Base-by-base conservation (phyloP, 2,329 filamentous ascomycete genomes). In the Paecilomyces niveus region DNA sequence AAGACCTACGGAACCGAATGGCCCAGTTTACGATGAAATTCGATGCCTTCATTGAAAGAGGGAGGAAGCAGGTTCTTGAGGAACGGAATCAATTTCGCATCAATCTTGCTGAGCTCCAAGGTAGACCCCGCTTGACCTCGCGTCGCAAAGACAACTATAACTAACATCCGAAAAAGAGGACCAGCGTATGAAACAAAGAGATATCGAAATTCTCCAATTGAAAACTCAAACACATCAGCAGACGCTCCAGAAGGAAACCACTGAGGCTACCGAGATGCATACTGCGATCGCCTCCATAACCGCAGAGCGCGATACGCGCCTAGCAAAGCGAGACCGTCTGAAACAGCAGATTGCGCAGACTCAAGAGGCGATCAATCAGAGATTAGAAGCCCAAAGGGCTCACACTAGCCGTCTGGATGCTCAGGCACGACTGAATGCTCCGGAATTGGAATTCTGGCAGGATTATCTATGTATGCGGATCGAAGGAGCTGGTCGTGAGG, bases 361-460 rank as follows among this genome's bases (percentile, higher is more conserved):
- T 5, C 77, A 79, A 55, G 75, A 76, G 59, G 71, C 76, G 22
- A 80, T 80, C 57, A 72, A 72, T 31, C 74, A 77, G 56, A 76
- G 73, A 60, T 45, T 78, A 35, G 74, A 77, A 55, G 76, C 78
- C 3, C 78, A 81, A 63, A 74, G 74, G 55, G 69, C 70, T 11
- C 77, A 81, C 71, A 86, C 89, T 54, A 83, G 85, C 62, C 86
- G 90, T 65, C 80, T 96, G 39, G 90, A 95, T 67, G 84, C 88
- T 1, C 93, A 97, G 76, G 85, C 89, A 57, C 85, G 91, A 33
- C 89, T 93, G 75, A 97, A 99, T 74, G 84, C 90, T 51, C 94
- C 94, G 0, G 94, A 99, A 78, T 82, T 99, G 53, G 89, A 92
- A 65, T 97, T 97, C 72, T 99, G 94, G 94, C 89, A 96, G 72